Conservation (phyloP, 495 filamentous ascomycete genomes). For the Annulohypoxylon nitens region DNA sequence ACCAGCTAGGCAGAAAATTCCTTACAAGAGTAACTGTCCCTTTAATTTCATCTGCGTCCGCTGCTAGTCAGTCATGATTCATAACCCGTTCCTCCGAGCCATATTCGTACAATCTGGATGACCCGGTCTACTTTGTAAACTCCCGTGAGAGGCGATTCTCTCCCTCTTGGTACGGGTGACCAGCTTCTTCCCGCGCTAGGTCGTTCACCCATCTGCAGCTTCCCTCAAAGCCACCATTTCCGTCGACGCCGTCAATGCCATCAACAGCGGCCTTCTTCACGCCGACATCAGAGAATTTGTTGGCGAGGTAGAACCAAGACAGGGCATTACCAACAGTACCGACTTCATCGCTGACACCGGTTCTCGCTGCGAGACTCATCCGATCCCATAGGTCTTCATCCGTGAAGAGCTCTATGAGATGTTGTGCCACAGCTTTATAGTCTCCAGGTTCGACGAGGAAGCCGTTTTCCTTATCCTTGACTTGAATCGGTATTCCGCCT, state of each 20-base stretch:
- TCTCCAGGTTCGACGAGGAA: constrained; percentile 83
- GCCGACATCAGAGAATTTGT: constrained; percentile 66
- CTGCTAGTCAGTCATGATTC: neutral
- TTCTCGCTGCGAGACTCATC: constrained; percentile 76
- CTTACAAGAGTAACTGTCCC: neutral
- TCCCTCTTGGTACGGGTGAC: constrained; percentile 66
- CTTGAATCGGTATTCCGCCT: constrained; percentile 86
- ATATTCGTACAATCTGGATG: constrained; percentile 18
- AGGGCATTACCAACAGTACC: constrained; percentile 85
- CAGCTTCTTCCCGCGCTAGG: constrained; percentile 78
- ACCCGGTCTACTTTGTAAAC: constrained; percentile 55
- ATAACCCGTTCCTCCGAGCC: constrained; percentile 1
- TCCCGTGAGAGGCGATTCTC: constrained; percentile 71
- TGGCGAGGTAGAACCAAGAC: constrained; percentile 81
- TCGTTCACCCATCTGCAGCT: constrained; percentile 80
- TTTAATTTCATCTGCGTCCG: neutral
- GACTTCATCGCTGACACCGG: constrained; percentile 83
- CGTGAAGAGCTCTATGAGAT: constrained; percentile 77
- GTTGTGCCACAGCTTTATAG: constrained; percentile 75
- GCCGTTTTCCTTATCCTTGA: constrained; percentile 78
- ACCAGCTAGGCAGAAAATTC: constrained; percentile 5
- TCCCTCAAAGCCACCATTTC: constrained; percentile 56
- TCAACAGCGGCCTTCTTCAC: constrained; percentile 46
- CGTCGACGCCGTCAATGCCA: constrained; percentile 44
- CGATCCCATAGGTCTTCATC: constrained; percentile 71